Evolutionary conservation across 495 filamentous ascomycete species (phyloP).

Genomic region (Cercophora samala): DNA sequence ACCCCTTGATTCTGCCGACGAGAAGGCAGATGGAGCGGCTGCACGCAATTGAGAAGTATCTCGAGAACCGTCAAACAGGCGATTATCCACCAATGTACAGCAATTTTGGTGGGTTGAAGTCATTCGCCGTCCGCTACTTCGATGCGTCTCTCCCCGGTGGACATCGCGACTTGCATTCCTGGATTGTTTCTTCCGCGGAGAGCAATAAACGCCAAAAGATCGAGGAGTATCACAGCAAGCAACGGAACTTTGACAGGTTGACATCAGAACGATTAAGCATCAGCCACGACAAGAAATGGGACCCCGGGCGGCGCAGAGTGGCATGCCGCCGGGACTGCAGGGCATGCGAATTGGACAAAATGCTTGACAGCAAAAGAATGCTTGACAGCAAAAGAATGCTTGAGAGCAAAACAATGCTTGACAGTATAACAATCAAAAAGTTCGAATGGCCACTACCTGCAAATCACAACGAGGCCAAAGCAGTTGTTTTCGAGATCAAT

Average conservation of each 20-base stretch:
- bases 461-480: slow-evolving; percentile 34
- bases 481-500: slow-evolving; percentile 57
- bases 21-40: slow-evolving; percentile 52
- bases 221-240: slow-evolving; percentile 36
- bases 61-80: slow-evolving; percentile 31
- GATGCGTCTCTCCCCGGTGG: slow-evolving; percentile 35
- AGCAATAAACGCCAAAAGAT: slow-evolving; percentile 38
- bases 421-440: slow-evolving; percentile 44
- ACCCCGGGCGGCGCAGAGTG: fast-evolving
- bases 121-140: slow-evolving; percentile 57
- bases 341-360: slow-evolving; percentile 23
- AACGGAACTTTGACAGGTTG: slow-evolving; percentile 15
- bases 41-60: slow-evolving; percentile 47
- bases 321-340: slow-evolving; percentile 44
- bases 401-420: too few species aligned
- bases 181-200: slow-evolving; percentile 43
- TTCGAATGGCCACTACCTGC: slow-evolving; percentile 64
- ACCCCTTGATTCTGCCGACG: slow-evolving; percentile 49
- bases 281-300: background rate
- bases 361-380: too few species aligned
- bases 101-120: slow-evolving; percentile 23
- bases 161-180: slow-evolving; percentile 39
- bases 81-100: slow-evolving; percentile 36
- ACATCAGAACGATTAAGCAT: background rate
- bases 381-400: too few species aligned